Conservation (phyloP, 2,329 filamentous ascomycete genomes). For the Pseudogymnoascus sp. region DNA sequence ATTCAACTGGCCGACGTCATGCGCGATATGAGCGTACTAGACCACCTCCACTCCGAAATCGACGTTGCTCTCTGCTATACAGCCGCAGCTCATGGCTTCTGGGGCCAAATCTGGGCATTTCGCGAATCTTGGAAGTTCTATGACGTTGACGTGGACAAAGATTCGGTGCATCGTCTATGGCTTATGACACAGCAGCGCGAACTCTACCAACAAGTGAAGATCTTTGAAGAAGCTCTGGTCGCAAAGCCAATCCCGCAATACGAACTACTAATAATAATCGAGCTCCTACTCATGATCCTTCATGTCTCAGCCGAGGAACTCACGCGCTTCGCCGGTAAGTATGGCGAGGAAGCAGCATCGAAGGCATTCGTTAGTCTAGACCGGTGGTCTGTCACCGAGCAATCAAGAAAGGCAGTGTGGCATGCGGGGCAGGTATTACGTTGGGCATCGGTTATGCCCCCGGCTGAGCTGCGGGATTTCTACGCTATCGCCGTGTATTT, state of each 20-base stretch:
- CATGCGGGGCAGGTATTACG: slow-evolving; percentile 20
- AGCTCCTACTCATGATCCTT: slow-evolving; percentile 17
- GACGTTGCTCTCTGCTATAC: slow-evolving; percentile 12
- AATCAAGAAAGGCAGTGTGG: slow-evolving; percentile 15
- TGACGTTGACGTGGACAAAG: background rate
- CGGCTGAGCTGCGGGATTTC: background rate
- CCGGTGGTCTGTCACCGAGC: slow-evolving; percentile 10
- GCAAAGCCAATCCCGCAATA: background rate
- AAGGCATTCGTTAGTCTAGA: slow-evolving; percentile 3
- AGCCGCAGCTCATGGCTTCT: slow-evolving; percentile 13
- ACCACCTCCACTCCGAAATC: background rate
- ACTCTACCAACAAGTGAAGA: slow-evolving; percentile 10
- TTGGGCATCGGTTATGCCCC: slow-evolving; percentile 4
- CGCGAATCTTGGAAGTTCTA: slow-evolving; percentile 14
- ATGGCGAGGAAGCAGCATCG: slow-evolving; percentile 16
- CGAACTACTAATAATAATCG: slow-evolving; percentile 9
- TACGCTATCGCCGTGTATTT: slow-evolving; percentile 27
- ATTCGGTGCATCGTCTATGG: slow-evolving; percentile 14
- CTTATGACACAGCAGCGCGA: slow-evolving; percentile 14
- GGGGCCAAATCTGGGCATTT: slow-evolving; percentile 16
- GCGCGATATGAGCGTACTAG: background rate
- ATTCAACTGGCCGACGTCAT: background rate
- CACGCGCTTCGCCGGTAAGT: slow-evolving; percentile 17
- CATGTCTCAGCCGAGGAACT: slow-evolving; percentile 16
- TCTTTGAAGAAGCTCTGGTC: background rate